phyloP scores from a whole-genome alignment of 805 yeast species.

The Ogataea zsoltii region DNA sequence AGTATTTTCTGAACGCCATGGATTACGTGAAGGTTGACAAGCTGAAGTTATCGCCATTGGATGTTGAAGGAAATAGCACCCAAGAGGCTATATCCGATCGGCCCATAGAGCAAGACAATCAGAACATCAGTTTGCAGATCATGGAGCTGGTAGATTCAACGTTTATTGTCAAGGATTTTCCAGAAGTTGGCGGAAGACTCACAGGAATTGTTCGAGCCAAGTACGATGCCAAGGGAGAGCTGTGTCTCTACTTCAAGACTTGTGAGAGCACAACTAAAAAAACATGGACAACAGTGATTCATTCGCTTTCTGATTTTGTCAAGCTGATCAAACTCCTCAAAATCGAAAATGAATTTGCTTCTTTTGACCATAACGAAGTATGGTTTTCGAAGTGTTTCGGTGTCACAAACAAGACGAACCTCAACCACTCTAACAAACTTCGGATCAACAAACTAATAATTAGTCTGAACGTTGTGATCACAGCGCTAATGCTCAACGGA shows the following conservation, averaged over 20 bases:
- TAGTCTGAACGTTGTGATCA: conserved; percentile 49
- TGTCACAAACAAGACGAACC: conserved; percentile 24
- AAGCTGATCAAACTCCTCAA: conserved; percentile 37
- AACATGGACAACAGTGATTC: conserved; percentile 20
- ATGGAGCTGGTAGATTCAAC: conserved; percentile 36
- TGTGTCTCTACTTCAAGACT: conserved; percentile 29
- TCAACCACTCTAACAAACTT: conserved; percentile 40
- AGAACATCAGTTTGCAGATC: conserved; percentile 24
- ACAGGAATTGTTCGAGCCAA: conserved; percentile 39
- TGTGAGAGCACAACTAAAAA: conserved; percentile 7
- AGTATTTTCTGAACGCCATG: conserved; percentile 38
- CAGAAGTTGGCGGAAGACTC: conserved; percentile 23
- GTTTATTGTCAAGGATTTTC: conserved; percentile 24
- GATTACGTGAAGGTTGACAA: conserved; percentile 47
- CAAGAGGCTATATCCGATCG: neutral
- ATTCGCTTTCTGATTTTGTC: conserved; percentile 33
- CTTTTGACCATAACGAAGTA: conserved; percentile 21
- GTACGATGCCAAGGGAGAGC: conserved; percentile 28
- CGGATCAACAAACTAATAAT: conserved; percentile 49
- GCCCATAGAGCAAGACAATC: conserved; percentile 1
- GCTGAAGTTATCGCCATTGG: conserved; percentile 2
- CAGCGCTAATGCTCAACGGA: conserved; percentile 41
- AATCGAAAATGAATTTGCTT: conserved; percentile 38
- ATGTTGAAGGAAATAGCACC: conserved; percentile 1
- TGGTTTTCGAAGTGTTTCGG: conserved; percentile 28